Conservation (phyloP, 139 green algal species). For the Chlorella sp. region DNA sequence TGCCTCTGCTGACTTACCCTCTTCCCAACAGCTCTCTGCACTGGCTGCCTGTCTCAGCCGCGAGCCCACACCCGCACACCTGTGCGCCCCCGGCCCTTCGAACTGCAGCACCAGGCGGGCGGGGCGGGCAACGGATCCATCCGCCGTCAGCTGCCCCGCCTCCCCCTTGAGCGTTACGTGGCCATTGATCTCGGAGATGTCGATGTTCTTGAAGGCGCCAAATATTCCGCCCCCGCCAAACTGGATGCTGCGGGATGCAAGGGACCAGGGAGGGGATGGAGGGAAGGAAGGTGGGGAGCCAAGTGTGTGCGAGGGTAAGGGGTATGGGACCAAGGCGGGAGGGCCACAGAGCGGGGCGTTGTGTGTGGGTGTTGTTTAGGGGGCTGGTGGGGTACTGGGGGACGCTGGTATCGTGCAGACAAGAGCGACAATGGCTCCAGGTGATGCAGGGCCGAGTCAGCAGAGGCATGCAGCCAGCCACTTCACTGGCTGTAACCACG, state of each 20-base stretch:
- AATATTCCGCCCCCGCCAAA: slow-evolving; percentile 76
- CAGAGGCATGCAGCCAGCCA: too few relatives aligned
- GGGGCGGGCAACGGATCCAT: slow-evolving; percentile 25
- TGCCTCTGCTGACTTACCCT: too few relatives aligned
- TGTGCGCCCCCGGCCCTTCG: slow-evolving; percentile 30
- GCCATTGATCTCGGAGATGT: slow-evolving; percentile 74
- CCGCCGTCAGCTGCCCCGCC: slow-evolving; percentile 23
- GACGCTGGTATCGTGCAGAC: too few relatives aligned
- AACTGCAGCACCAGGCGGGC: slow-evolving; percentile 37
- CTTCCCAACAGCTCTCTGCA: not conserved
- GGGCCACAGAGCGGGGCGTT: too few relatives aligned
- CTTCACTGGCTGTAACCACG: too few relatives aligned
- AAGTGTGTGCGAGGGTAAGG: not conserved
- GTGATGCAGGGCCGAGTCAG: too few relatives aligned
- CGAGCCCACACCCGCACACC: not conserved
- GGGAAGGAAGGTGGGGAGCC: not conserved
- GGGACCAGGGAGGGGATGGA: not conserved
- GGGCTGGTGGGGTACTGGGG: too few relatives aligned
- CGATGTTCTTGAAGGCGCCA: slow-evolving; percentile 73
- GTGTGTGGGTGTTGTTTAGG: too few relatives aligned
- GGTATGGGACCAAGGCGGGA: not conserved
- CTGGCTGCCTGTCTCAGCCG: too few relatives aligned
- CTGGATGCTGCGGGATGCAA: slow-evolving; percentile 59
- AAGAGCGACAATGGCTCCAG: too few relatives aligned
- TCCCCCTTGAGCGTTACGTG: slow-evolving; percentile 41